Evolutionary conservation across 306 rosid species (phyloP).

Genomic region (Delonix regia): DNA sequence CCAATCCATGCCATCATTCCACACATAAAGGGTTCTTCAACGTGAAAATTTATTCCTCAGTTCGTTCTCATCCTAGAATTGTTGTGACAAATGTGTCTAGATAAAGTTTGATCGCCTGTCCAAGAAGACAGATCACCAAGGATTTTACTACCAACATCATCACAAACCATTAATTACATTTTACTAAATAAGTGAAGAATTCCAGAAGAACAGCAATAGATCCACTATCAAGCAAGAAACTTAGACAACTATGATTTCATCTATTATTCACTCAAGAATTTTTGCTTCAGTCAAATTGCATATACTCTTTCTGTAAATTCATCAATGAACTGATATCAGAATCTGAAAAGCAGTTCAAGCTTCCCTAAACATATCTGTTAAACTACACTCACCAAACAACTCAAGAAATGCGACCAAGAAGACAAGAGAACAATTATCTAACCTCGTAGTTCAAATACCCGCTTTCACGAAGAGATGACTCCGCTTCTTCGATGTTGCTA

Average conservation of each 20-base stretch:
- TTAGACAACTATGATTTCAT: not conserved
- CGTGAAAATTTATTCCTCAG: too few species aligned
- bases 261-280: too few species aligned
- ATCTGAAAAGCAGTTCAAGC: not conserved
- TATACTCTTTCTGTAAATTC: not conserved
- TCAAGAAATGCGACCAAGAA: conserved; percentile 14
- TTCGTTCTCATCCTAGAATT: not conserved
- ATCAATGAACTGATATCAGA: not conserved
- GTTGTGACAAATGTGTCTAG: not conserved
- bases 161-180: not conserved
- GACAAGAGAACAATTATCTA: conserved; percentile 22
- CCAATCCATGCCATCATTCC: too few species aligned
- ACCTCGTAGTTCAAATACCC: conserved; percentile 97
- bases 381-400: not conserved
- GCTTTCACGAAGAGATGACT: conserved; percentile 87
- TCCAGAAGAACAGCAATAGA: not conserved
- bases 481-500: conserved; percentile 94
- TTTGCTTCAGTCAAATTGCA: not conserved
- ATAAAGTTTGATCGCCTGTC: not conserved
- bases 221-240: not conserved
- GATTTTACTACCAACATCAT: not conserved
- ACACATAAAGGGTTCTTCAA: not conserved
- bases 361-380: not conserved
- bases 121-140: not conserved
- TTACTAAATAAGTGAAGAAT: not conserved